Conservation (phyloP, 352 stramenopile species). For the Phytopythium ostracodes region DNA sequence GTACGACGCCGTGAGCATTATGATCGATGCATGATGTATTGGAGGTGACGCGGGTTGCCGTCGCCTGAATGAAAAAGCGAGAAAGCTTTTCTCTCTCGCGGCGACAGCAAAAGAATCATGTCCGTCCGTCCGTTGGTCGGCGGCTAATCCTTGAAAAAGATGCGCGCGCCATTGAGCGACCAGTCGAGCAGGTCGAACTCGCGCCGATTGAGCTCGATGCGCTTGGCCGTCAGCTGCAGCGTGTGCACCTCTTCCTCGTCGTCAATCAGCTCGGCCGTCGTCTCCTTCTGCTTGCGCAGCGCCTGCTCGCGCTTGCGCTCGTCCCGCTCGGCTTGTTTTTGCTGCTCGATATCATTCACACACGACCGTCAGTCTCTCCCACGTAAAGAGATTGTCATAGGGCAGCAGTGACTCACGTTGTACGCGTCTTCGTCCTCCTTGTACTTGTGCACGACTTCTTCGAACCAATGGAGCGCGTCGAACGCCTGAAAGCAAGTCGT, state of each 20-base stretch:
- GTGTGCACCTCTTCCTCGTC: constrained; percentile 86
- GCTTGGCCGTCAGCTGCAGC: constrained; percentile 84
- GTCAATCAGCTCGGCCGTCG: constrained; percentile 78
- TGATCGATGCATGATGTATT: neutral
- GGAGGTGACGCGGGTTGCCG: neutral
- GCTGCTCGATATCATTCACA: constrained; percentile 13
- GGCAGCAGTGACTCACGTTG: constrained; percentile 30
- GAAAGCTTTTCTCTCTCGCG: too few species aligned
- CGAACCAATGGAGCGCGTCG: constrained; percentile 89
- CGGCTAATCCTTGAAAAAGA: constrained; percentile 90
- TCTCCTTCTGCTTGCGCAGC: constrained; percentile 78
- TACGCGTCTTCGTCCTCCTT: constrained; percentile 77
- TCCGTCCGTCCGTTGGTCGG: too few species aligned
- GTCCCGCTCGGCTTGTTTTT: constrained; percentile 82
- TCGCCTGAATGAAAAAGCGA: neutral
- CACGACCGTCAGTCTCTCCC: neutral
- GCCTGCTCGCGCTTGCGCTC: constrained; percentile 73
- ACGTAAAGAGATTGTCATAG: neutral
- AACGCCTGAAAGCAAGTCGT: constrained; percentile 45
- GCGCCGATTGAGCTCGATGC: constrained; percentile 81
- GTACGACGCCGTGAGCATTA: neutral
- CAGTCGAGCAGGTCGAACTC: constrained; percentile 90
- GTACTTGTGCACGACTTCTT: constrained; percentile 87
- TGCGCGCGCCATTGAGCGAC: constrained; percentile 87
- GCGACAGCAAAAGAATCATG: too few species aligned